A percentile compares a stretch with the other conserved stretches of the same genome.
phyloP scores from a whole-genome alignment of 139 green algal genomes.

The Closterium sp. region DNA sequence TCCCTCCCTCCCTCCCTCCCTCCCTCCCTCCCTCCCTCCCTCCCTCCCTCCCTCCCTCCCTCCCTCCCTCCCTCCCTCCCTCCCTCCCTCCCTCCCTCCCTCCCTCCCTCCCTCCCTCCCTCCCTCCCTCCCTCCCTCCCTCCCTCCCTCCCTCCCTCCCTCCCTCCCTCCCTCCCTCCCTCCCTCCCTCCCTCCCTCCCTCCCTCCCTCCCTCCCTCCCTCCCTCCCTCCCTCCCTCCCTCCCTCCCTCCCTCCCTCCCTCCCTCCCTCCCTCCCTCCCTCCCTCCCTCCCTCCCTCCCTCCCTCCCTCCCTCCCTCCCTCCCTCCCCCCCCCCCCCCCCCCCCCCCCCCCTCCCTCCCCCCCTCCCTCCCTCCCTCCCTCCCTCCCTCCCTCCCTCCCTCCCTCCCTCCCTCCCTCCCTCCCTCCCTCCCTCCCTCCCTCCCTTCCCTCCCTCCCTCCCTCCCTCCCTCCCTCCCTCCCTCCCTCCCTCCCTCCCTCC shows the following conservation, averaged over 20 bases:
- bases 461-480: neutral
- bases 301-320: neutral
- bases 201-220: constrained; percentile 4
- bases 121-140: neutral
- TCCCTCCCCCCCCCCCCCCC: too few relatives aligned
- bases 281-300: constrained; percentile 10
- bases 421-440: neutral
- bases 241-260: neutral
- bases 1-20: constrained; percentile 12
- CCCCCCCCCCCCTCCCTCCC: too few relatives aligned
- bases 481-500: neutral
- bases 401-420: neutral
- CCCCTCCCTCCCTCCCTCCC: neutral
- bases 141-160: neutral
- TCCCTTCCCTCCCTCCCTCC: neutral
- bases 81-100: neutral
- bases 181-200: neutral
- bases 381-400: neutral
- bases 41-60: neutral
- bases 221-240: neutral
- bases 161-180: neutral
- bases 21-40: neutral
- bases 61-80: neutral
- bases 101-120: constrained; percentile 11
- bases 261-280: neutral